These are phyloP conservation scores for Fusarium sp. DNA, from an alignment of 2,329 filamentous ascomycete species.

Conservation along the genomic window DNA sequence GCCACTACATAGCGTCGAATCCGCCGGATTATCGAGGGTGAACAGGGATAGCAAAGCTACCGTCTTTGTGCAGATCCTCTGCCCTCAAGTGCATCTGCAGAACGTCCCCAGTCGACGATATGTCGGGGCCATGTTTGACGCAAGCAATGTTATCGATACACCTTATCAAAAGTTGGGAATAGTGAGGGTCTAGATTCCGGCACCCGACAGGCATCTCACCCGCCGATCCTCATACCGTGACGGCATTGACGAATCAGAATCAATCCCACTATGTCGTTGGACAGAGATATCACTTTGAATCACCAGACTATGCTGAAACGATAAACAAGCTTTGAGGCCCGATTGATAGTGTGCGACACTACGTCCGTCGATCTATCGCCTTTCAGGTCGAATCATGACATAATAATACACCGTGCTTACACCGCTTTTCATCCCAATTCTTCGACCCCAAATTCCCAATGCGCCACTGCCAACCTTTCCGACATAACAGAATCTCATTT, in stretches of 20 bases:
- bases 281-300: neutral
- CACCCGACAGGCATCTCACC: neutral
- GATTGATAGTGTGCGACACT: neutral
- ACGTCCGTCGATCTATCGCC: neutral
- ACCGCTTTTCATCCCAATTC: neutral
- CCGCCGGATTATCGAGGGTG: fast-evolving
- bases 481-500: neutral
- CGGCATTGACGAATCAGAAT: neutral
- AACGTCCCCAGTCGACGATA: neutral
- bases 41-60: neutral
- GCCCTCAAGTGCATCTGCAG: neutral
- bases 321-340: neutral
- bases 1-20: neutral
- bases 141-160: fast-evolving
- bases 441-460: neutral
- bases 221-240: too few species aligned
- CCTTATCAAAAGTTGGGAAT: too few species aligned
- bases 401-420: neutral
- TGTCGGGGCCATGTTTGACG: fast-evolving
- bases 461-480: neutral
- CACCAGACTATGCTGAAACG: neutral
- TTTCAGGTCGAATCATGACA: neutral
- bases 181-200: neutral
- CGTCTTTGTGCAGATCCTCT: fast-evolving
- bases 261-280: neutral